phyloP scores from a whole-genome alignment of 2,329 filamentous ascomycete genomes.

The Colletotrichum sp. region DNA sequence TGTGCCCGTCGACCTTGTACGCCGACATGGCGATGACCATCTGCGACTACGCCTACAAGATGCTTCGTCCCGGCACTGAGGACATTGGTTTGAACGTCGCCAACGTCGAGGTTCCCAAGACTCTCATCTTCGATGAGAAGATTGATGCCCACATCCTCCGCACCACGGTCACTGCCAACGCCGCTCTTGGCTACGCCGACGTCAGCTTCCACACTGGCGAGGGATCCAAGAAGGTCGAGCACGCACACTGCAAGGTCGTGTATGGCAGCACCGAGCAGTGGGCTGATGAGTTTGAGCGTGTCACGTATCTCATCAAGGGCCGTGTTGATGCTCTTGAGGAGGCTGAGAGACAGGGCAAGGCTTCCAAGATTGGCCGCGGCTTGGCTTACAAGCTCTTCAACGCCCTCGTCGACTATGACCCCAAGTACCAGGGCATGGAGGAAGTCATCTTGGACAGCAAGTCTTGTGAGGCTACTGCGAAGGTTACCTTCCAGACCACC shows the following conservation, averaged over 20 bases:
- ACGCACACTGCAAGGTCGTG: slow-evolving; percentile 66
- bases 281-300: slow-evolving; percentile 69
- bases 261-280: slow-evolving; percentile 63
- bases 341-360: slow-evolving; percentile 68
- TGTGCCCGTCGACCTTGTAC: slow-evolving; percentile 65
- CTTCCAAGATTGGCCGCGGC: slow-evolving; percentile 75
- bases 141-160: slow-evolving; percentile 61
- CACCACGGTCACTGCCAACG: slow-evolving; percentile 64
- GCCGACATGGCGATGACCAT: slow-evolving; percentile 70
- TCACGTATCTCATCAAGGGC: slow-evolving; percentile 71
- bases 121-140: slow-evolving; percentile 62
- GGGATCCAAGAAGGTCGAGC: slow-evolving; percentile 62
- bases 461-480: slow-evolving; percentile 46
- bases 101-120: slow-evolving; percentile 72
- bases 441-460: slow-evolving; percentile 60
- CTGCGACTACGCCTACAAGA: slow-evolving; percentile 66
- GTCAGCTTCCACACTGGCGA: slow-evolving; percentile 65
- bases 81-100: slow-evolving; percentile 67
- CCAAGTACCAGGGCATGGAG: slow-evolving; percentile 61
- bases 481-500: slow-evolving; percentile 50
- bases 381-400: slow-evolving; percentile 77
- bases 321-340: slow-evolving; percentile 63
- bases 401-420: slow-evolving; percentile 61
- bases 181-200: slow-evolving; percentile 57
- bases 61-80: slow-evolving; percentile 60